Base-by-base conservation (phyloP, 208 protist genomes). In the Trypanosoma caninum region DNA sequence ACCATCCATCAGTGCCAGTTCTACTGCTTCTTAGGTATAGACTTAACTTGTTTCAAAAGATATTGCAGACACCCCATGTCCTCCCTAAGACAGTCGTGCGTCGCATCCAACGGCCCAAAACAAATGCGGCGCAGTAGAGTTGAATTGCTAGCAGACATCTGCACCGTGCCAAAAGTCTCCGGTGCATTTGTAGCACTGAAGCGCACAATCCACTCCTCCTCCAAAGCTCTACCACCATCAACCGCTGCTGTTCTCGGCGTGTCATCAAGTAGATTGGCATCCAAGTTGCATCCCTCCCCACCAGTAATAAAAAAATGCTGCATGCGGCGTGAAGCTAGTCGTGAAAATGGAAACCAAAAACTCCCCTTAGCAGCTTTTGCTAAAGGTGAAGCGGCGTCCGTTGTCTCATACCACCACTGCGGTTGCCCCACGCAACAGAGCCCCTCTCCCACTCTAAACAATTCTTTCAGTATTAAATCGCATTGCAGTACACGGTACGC, bases 121-220 rank as follows among this genome's bases (percentile, higher is more conserved):
- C 72, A 50, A 18, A 80, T 57, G 55, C 72, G 66, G 45, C 70
- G 72, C 66, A 86, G 31, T 23, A 68, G 18, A 8, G 51, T 27
- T 27, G 44, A 47, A 20, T 59, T 55, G 35, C 69, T 65, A 48
- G 69, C 56, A 23, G 63, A 65, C 16, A 94, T 59, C 64, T 74
- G 69, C 14, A 90, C 80, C 0, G 78, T 83, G 40, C 89, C 89
- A 69, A 93, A 93, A 10, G 85, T 90, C 34, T 74, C 56, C 14
- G 89, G 89, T 0, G 81, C 83, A 51, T 93, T 80, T 6, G 66
- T 75, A 59, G 76, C 87, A 73, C 83, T 91, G 69, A 95, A 93
- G 16, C 62, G 74, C 16, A 93, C 75, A 37, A 37, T 45, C 78
- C 84, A 89, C 20, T 60, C 68, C 50, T 87, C 83, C 13, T 53